phyloP scores from a whole-genome alignment of 306 rosid species.

The Macrotyloma uniflorum region DNA sequence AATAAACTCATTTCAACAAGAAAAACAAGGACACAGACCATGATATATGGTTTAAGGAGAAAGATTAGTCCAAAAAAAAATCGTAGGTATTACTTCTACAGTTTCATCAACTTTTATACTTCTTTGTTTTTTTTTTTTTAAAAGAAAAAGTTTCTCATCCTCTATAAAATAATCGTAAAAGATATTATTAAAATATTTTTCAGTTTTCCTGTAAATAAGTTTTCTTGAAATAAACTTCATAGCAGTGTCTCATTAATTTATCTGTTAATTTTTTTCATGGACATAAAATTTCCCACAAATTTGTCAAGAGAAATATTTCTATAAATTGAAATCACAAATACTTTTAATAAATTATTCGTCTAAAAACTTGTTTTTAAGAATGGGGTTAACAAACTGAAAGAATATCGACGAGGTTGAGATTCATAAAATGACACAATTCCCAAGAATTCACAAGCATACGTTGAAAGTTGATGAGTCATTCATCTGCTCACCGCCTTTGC shows the following conservation, averaged over 20 bases:
- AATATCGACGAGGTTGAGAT: background rate
- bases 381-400: background rate
- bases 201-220: background rate
- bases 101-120: background rate
- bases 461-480: background rate
- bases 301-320: background rate
- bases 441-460: background rate
- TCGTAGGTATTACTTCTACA: background rate
- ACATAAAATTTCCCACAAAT: background rate
- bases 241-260: background rate
- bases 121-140: no score
- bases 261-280: background rate
- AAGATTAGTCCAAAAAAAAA: background rate
- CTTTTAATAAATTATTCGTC: no score
- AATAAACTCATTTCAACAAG: background rate
- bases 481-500: background rate
- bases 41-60: background rate
- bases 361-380: background rate
- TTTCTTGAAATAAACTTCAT: background rate
- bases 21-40: no score
- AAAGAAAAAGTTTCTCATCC: no score
- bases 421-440: background rate
- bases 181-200: background rate
- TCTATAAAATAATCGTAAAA: no score
- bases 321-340: background rate